phyloP scores from a whole-genome alignment of 768 basidiomycete genomes.

The Russula griseocarnosa region DNA sequence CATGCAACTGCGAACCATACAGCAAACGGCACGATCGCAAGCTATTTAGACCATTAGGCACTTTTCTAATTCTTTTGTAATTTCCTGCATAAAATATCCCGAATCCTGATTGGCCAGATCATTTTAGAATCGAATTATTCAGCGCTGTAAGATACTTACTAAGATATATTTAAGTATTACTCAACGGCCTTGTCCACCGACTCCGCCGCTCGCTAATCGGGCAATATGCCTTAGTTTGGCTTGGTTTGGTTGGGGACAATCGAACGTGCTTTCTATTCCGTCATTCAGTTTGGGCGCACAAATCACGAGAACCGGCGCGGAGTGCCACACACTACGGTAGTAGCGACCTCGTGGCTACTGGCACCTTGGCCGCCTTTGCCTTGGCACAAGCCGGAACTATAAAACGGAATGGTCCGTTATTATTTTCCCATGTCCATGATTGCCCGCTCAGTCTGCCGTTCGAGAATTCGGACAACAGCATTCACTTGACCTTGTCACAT shows the following conservation, averaged over 20 bases:
- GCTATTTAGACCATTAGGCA: neutral
- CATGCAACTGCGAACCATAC: no score
- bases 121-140: neutral
- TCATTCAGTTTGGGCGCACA: neutral
- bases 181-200: neutral
- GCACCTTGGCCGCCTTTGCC: no score
- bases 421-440: no score
- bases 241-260: neutral
- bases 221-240: neutral
- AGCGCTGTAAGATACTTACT: no score
- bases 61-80: neutral
- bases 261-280: neutral
- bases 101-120: neutral
- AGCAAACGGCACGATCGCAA: neutral
- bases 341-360: neutral
- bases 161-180: neutral
- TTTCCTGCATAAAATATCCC: neutral
- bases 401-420: neutral
- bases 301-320: neutral
- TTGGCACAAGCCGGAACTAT: neutral
- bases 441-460: no score
- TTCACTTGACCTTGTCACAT: neutral
- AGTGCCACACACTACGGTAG: neutral
- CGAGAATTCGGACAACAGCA: neutral
- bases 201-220: neutral